Evolutionary conservation across 192 early-diverging fungal genomes (phyloP).

Genomic region (Podila clonocystis): DNA sequence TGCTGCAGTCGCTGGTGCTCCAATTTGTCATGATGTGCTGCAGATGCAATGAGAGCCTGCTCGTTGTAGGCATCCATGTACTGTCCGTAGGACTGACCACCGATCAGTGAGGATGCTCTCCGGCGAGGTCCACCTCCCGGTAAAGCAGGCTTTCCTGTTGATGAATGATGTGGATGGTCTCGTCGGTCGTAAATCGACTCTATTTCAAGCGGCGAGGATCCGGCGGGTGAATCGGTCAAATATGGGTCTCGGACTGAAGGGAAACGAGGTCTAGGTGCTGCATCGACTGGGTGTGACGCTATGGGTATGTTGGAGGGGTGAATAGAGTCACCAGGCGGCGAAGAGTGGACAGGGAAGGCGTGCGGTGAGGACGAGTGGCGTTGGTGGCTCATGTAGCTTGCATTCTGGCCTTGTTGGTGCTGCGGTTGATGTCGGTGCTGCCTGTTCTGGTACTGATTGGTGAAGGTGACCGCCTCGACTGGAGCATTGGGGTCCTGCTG

Average conservation of each 20-base stretch:
- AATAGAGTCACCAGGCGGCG: constrained; percentile 31
- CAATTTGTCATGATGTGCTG: constrained; percentile 45
- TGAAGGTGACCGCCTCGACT: constrained; percentile 47
- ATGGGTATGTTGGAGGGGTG: constrained; percentile 47
- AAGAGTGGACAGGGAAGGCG: constrained; percentile 14
- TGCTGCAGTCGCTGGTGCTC: constrained; percentile 32
- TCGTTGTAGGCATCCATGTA: constrained; percentile 44
- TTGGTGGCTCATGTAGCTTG: constrained; percentile 24
- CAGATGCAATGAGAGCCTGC: constrained; percentile 34
- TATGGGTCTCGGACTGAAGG: constrained; percentile 32
- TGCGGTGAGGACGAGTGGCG: constrained; percentile 19
- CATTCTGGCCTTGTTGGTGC: constrained; percentile 1
- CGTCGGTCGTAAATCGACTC: constrained; percentile 14
- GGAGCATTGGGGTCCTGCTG: constrained; percentile 14
- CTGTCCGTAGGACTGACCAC: constrained; percentile 16
- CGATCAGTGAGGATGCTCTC: constrained; percentile 33
- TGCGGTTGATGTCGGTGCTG: constrained; percentile 5
- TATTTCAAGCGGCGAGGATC: constrained; percentile 29
- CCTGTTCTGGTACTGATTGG: constrained; percentile 16
- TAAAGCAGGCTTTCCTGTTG: constrained; percentile 6
- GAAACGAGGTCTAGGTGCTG: constrained; percentile 14
- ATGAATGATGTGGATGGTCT: constrained; percentile 7
- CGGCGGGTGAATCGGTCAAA: constrained; percentile 35
- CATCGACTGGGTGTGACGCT: constrained; percentile 36
- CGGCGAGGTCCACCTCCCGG: constrained; percentile 38